Evolutionary conservation across 768 basidiomycete genomes (phyloP).

Genomic region (Megacollybia marginata): DNA sequence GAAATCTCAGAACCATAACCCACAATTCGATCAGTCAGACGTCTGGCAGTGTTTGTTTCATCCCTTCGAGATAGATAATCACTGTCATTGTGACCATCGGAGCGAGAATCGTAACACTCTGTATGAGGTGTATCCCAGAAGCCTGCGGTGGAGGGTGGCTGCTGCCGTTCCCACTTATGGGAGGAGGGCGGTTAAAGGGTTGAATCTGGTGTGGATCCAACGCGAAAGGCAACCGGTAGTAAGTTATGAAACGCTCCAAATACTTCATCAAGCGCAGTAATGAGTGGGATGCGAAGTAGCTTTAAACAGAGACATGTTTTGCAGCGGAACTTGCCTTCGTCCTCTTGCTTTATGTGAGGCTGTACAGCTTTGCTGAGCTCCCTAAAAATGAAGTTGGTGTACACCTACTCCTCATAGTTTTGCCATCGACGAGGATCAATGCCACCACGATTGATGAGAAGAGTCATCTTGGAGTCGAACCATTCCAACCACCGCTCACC

Average conservation of each 20-base stretch:
- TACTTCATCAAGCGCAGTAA: conserved; percentile 83
- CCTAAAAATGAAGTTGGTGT: conserved; percentile 32
- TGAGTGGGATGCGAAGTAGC: conserved; percentile 85
- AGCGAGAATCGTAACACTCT: conserved; percentile 27
- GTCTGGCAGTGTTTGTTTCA: conserved; percentile 49
- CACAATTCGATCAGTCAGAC: conserved; percentile 75
- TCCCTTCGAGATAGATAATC: conserved; percentile 46
- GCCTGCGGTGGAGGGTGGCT: conserved; percentile 71
- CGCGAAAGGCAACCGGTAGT: conserved; percentile 52
- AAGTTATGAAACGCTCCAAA: conserved; percentile 5
- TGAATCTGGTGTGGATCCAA: conserved; percentile 92
- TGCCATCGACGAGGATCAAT: conserved; percentile 84
- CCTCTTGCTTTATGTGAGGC: conserved; percentile 86
- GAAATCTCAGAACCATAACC: conserved; percentile 55
- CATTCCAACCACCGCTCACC: conserved; percentile 88
- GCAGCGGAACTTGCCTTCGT: conserved; percentile 95
- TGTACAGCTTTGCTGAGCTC: conserved; percentile 76
- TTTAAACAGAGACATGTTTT: conserved; percentile 96
- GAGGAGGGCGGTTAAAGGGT: conserved; percentile 75
- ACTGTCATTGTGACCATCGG: conserved; percentile 32
- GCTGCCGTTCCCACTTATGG: conserved; percentile 50
- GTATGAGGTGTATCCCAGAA: conserved; percentile 56
- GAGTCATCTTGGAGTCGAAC: conserved; percentile 79
- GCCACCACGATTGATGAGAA: conserved; percentile 69
- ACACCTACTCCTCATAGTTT: conserved; percentile 77